Percentiles rank a stretch among this genome's conserved stretches.
Evolutionary conservation across 2,329 filamentous ascomycete genomes (phyloP).

Genomic region (Coleophoma cylindrospora): DNA sequence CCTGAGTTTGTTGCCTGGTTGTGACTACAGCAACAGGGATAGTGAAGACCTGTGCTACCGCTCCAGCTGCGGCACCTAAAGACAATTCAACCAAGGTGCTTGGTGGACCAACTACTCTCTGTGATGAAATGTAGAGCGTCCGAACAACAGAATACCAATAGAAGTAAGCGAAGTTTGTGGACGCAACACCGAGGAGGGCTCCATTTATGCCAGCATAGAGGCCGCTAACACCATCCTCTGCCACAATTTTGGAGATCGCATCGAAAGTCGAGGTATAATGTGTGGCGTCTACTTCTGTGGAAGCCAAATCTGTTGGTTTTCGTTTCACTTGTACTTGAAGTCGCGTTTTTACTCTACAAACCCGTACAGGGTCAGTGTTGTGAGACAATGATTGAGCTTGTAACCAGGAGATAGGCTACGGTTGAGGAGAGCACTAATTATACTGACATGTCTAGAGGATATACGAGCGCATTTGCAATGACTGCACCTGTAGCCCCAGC

Average conservation of each 20-base stretch:
- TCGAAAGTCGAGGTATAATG: constrained; percentile 88
- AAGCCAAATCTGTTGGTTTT: constrained; percentile 37
- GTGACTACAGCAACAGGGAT: constrained; percentile 95
- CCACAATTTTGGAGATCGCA: constrained; percentile 78
- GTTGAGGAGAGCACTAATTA: not conserved
- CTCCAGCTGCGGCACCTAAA: constrained; percentile 82
- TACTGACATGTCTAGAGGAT: constrained; percentile 91
- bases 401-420: no score
- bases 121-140: constrained; percentile 65
- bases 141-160: constrained; percentile 96
- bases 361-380: not conserved
- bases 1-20: constrained; percentile 91
- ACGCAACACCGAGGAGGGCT: constrained; percentile 84
- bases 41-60: constrained; percentile 89
- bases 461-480: constrained; percentile 90
- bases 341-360: constrained; percentile 81
- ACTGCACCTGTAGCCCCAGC: constrained; percentile 92
- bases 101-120: constrained; percentile 56
- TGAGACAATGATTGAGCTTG: not conserved
- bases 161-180: constrained; percentile 98
- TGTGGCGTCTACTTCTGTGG: constrained; percentile 43
- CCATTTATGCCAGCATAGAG: constrained; percentile 88
- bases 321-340: constrained; percentile 89
- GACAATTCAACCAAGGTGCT: constrained; percentile 78
- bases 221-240: constrained; percentile 73